Conservation (phyloP, 495 filamentous ascomycete genomes). For the Niebla homalea region DNA sequence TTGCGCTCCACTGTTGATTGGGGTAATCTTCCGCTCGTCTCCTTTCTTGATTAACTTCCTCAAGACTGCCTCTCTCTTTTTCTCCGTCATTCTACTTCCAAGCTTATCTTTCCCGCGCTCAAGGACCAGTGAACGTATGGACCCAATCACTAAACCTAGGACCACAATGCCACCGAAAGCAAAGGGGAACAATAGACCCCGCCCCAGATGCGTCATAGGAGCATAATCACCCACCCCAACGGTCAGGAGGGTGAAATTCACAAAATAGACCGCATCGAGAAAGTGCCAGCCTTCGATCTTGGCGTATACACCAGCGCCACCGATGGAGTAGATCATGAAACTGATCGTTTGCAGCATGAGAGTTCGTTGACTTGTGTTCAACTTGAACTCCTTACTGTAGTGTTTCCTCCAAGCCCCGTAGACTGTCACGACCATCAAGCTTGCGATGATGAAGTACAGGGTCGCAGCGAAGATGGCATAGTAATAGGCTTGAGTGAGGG, state of each 20-base stretch:
- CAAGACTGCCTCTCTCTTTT: constrained; percentile 45
- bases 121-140: constrained; percentile 65
- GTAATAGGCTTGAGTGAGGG: constrained; percentile 61
- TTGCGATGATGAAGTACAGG: constrained; percentile 63
- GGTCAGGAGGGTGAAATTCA: constrained; percentile 73
- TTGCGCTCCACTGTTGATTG: constrained; percentile 26
- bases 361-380: constrained; percentile 63
- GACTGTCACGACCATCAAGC: constrained; percentile 56
- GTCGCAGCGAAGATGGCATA: constrained; percentile 66
- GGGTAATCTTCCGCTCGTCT: constrained; percentile 35
- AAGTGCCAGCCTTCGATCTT: constrained; percentile 66
- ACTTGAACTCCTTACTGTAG: constrained; percentile 55
- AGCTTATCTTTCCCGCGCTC: constrained; percentile 63
- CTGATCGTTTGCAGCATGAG: constrained; percentile 80
- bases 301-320: constrained; percentile 59
- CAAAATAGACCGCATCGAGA: constrained; percentile 71
- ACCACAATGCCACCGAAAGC: constrained; percentile 69
- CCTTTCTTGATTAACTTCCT: constrained; percentile 35
- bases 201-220: constrained; percentile 47
- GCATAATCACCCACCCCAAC: constrained; percentile 64
- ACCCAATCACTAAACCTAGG: constrained; percentile 73
- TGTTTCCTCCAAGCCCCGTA: constrained; percentile 49
- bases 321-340: constrained; percentile 60
- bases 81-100: constrained; percentile 55
- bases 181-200: constrained; percentile 63